Evolutionary conservation across 2,329 filamentous ascomycete genomes (phyloP).

Genomic region (Botrytis hyacinthi): DNA sequence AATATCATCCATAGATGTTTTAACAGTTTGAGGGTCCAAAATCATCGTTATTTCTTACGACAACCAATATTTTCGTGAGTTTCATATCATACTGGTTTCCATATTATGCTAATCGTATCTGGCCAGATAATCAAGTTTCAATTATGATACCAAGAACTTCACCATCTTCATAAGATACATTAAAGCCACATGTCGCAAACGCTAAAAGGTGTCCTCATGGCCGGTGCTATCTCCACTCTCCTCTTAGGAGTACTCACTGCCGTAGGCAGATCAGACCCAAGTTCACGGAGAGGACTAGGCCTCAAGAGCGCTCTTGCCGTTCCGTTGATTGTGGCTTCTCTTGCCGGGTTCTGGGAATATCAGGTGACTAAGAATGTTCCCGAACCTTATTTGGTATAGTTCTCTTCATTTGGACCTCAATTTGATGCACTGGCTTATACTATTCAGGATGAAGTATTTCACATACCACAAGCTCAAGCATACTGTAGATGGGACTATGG

Average conservation of each 20-base stretch:
- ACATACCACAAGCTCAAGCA: slow-evolving; percentile 85
- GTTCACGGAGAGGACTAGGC: not conserved
- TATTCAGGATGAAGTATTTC: slow-evolving; percentile 78
- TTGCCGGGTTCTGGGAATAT: slow-evolving; percentile 30
- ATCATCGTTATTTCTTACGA: not conserved
- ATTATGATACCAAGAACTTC: not conserved
- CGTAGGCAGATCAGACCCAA: not conserved
- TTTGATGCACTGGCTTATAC: not conserved
- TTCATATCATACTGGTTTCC: not conserved
- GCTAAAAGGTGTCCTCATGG: slow-evolving; percentile 34
- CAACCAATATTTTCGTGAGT: not conserved
- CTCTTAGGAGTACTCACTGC: slow-evolving; percentile 8
- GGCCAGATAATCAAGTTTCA: not conserved
- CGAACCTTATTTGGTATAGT: slow-evolving; percentile 34
- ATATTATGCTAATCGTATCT: not conserved
- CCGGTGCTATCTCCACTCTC: slow-evolving; percentile 32
- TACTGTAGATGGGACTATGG: slow-evolving; percentile 75
- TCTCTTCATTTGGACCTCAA: not conserved
- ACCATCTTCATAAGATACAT: not conserved
- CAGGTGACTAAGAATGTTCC: slow-evolving; percentile 34
- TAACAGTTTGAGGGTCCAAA: not conserved
- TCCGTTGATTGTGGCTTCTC: not conserved
- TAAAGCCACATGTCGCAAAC: not conserved
- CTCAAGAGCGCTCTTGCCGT: not conserved
- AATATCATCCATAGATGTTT: not conserved